Evolutionary conservation across 306 rosid genomes (phyloP).

Genomic region (Cucurbita ficifolia): DNA sequence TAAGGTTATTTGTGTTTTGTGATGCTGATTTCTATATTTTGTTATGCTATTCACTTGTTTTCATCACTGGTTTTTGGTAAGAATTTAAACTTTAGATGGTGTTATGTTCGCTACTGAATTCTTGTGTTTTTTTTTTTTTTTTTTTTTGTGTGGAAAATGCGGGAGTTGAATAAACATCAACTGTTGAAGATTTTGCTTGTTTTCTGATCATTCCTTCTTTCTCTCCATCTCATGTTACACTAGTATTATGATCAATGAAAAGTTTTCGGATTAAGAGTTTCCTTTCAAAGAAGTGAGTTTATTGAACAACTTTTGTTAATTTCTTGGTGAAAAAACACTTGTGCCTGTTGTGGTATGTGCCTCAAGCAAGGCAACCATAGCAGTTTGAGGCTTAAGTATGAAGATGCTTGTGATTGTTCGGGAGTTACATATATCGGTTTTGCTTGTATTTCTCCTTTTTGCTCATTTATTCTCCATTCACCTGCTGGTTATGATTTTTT

Average conservation of each 20-base stretch:
- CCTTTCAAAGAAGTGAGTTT: background rate
- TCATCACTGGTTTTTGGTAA: background rate
- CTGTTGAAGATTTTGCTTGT: background rate
- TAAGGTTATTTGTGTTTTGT: background rate
- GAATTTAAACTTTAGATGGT: background rate
- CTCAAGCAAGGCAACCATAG: too few species aligned
- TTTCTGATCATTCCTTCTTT: background rate
- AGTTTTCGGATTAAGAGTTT: background rate
- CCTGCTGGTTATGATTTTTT: background rate
- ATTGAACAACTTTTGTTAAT: background rate
- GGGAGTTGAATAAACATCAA: too few species aligned
- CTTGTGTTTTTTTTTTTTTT: too few species aligned
- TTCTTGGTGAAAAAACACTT: background rate
- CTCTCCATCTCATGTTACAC: background rate
- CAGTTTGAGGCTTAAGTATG: too few species aligned
- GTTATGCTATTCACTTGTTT: background rate
- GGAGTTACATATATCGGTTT: background rate
- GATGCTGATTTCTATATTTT: background rate
- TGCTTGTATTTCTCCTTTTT: background rate
- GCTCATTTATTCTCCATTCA: background rate
- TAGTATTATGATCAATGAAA: background rate
- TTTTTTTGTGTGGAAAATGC: too few species aligned
- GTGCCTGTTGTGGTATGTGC: too few species aligned
- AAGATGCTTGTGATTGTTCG: background rate
- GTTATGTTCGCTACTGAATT: too few species aligned